These are phyloP conservation scores for Lipomyces sp. DNA, from an alignment of 805 yeast species.

Conservation along the genomic window DNA sequence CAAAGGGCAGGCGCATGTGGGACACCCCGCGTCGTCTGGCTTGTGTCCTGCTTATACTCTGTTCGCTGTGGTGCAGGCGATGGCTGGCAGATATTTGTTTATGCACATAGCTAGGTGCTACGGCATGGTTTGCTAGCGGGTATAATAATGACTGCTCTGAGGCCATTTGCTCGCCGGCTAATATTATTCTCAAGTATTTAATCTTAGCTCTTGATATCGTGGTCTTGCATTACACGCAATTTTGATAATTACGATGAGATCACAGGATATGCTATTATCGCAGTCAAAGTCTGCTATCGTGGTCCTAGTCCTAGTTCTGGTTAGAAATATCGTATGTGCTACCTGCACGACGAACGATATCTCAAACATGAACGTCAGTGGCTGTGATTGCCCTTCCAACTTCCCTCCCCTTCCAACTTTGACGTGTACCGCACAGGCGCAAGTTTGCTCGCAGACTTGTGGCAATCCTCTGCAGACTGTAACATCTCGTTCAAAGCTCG, in stretches of 20 bases:
- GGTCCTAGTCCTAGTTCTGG: neutral
- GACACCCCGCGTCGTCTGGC: neutral
- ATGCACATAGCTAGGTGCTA: neutral
- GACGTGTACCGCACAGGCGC: neutral
- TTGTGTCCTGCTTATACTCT: neutral
- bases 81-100: neutral
- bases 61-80: too few species aligned
- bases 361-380: neutral
- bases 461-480: neutral
- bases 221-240: neutral
- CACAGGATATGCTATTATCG: neutral
- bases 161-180: neutral
- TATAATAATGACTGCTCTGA: neutral
- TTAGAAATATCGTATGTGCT: neutral
- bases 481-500: neutral
- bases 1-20: constrained; percentile 5
- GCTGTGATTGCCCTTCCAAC: neutral
- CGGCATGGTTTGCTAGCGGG: neutral
- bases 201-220: neutral
- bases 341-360: neutral
- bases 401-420: neutral
- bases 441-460: neutral
- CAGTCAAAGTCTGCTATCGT: neutral
- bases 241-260: neutral
- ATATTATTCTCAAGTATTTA: too few species aligned